Evolutionary conservation across 2,329 filamentous ascomycete species (phyloP), one percentile per base, ranked within the genome.

Genomic region (Pseudocercospora fuligena): DNA sequence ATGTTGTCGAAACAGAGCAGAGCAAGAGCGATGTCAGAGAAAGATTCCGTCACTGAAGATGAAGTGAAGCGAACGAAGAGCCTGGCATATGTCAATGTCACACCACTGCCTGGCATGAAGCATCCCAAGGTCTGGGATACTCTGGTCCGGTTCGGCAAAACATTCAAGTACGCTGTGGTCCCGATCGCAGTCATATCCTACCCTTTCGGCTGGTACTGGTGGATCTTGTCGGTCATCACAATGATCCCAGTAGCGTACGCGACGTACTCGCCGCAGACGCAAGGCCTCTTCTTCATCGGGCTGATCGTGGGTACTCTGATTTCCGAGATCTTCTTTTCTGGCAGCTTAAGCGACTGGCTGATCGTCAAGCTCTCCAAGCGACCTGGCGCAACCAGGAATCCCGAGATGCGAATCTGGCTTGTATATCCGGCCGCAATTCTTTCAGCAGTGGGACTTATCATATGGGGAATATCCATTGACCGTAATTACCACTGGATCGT

Each of bases 131-230:
- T 64, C 2, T 70, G 66, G 66, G 68, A 68, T 31, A 70, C 68
- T 9, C 14, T 68, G 27, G 51, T 65, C 5, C 60, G 68, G 23
- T 70, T 70, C 49, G 57, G 60, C 33, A 67, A 67, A 53, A 68
- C 60, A 7, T 70, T 68, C 61, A 64, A 64, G 53, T 70, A 64
- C 27, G 66, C 54, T 7, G 63, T 66, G 16, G 68, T 70, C 3
- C 68, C 68, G n/a, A 65, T 70, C 23, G 61, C 68, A 14, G 51
- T 70, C 21, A 59, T 53, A 3, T 57, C 59, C 5, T 70, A 67
- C 43, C 64, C 63, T 40, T 70, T 70, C 29, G 68, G 66, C 5
- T 70, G 66, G 66, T 70, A 70, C 57, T 70, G 68, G 68, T 70
- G 68, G 68, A 46, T 70, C 14, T 36, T 70, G 12, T 68, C 66